phyloP scores from a whole-genome alignment of 768 basidiomycete genomes.

The Auricularia sp. region DNA sequence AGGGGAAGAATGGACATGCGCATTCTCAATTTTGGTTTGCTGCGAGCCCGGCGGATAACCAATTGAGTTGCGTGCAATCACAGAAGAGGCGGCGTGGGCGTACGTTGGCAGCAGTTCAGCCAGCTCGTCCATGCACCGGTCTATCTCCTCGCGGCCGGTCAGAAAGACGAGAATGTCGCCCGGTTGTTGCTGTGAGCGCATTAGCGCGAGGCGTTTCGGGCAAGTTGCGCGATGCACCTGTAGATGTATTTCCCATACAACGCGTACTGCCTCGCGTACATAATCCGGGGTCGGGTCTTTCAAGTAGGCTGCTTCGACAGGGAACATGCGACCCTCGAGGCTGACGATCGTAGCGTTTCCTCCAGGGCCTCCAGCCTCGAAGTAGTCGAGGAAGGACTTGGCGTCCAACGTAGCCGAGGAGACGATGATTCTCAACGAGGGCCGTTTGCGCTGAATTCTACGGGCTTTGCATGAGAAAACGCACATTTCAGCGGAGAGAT shows the following conservation, averaged over 20 bases:
- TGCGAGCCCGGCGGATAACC: conserved; percentile 32
- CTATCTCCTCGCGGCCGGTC: conserved; percentile 94
- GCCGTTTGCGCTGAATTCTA: conserved; percentile 87
- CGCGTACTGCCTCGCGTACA: conserved; percentile 68
- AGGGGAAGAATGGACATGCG: conserved; percentile 64
- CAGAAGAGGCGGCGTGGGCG: conserved; percentile 11
- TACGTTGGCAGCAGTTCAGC: conserved; percentile 70
- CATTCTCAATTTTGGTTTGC: conserved; percentile 33
- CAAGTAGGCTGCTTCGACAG: conserved; percentile 87
- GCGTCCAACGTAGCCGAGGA: conserved; percentile 97
- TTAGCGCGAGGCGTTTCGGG: not conserved
- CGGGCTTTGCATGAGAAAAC: not conserved
- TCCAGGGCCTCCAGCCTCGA: conserved; percentile 41
- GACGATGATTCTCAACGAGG: conserved; percentile 80
- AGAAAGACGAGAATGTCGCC: conserved; percentile 93
- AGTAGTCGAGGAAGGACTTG: conserved; percentile 79
- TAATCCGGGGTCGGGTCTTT: conserved; percentile 72
- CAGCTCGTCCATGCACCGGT: conserved; percentile 71
- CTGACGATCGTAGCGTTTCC: conserved; percentile 77
- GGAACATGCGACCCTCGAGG: conserved; percentile 89
- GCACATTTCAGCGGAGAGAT: not conserved
- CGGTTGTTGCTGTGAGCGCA: conserved; percentile 46
- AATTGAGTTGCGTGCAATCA: too few species aligned
- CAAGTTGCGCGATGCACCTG: conserved; percentile 37
- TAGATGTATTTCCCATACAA: conserved; percentile 65